Percentiles rank a stretch among this genome's conserved stretches.
Conservation (phyloP, 208 protist genomes). For the Leishmania arabica region DNA sequence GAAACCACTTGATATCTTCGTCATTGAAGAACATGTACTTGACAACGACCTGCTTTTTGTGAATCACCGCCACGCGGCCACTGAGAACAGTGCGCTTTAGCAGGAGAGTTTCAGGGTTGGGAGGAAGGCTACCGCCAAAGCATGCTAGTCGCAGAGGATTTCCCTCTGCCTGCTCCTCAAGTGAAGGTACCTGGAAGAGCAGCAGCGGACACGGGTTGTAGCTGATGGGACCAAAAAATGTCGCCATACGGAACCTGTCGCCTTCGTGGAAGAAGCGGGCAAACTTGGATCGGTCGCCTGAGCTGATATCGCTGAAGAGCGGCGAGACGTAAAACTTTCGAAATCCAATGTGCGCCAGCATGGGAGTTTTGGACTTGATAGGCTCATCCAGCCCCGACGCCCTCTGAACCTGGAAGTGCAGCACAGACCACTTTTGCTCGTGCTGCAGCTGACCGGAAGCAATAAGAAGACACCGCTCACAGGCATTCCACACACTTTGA, state of each 20-base stretch:
- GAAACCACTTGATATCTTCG: conserved; percentile 97
- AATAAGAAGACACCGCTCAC: conserved; percentile 56
- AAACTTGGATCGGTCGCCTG: conserved; percentile 85
- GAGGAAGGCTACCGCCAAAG: conserved; percentile 77
- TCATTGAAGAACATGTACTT: conserved; percentile 96
- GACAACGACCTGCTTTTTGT: conserved; percentile 94
- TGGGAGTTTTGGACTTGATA: conserved; percentile 89
- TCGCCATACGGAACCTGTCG: conserved; percentile 83
- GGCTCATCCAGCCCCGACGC: conserved; percentile 74
- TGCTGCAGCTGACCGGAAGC: conserved; percentile 87
- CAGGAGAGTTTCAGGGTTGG: conserved; percentile 83
- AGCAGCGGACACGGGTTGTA: conserved; percentile 88
- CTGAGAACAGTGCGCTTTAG: conserved; percentile 81
- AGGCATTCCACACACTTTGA: conserved; percentile 41
- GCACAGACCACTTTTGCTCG: conserved; percentile 91
- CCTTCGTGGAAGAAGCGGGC: conserved; percentile 82
- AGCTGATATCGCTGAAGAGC: conserved; percentile 84
- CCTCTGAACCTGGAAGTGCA: conserved; percentile 86
- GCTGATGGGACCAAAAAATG: conserved; percentile 87
- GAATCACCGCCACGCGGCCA: conserved; percentile 85
- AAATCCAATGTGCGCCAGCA: conserved; percentile 90
- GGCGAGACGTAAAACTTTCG: conserved; percentile 92
- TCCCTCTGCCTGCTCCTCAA: conserved; percentile 81
- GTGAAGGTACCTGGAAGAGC: conserved; percentile 83
- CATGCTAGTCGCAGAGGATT: conserved; percentile 71